These are phyloP conservation scores for Fusarium fracticaudum DNA, from an alignment of 2,329 filamentous ascomycete genomes.

Conservation along the genomic window DNA sequence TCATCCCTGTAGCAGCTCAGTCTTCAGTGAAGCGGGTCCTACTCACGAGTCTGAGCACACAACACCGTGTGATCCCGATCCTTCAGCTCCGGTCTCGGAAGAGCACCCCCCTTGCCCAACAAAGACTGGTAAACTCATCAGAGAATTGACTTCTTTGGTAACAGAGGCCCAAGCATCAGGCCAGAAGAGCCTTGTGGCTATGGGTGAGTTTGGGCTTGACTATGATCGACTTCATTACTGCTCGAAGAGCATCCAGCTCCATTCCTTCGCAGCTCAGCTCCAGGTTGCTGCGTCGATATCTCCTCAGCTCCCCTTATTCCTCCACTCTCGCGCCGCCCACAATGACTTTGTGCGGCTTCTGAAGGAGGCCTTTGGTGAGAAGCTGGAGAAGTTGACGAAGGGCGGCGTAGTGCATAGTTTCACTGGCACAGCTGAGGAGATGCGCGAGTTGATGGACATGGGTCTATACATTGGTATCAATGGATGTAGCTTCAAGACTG, in stretches of 20 bases:
- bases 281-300: slow-evolving; percentile 74
- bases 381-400: slow-evolving; percentile 73
- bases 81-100: slow-evolving; percentile 58
- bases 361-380: slow-evolving; percentile 63
- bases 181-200: slow-evolving; percentile 69
- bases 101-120: slow-evolving; percentile 56
- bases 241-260: slow-evolving; percentile 79
- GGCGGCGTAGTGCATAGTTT: slow-evolving; percentile 94
- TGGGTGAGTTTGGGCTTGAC: slow-evolving; percentile 95
- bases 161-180: slow-evolving; percentile 62
- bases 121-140: slow-evolving; percentile 61
- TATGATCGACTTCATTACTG: slow-evolving; percentile 92
- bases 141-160: slow-evolving; percentile 72
- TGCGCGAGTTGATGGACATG: slow-evolving; percentile 79
- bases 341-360: slow-evolving; percentile 83
- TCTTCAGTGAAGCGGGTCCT: slow-evolving; percentile 70
- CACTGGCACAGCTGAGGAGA: slow-evolving; percentile 87
- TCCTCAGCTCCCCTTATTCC: slow-evolving; percentile 85
- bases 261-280: slow-evolving; percentile 86
- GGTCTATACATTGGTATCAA: slow-evolving; percentile 95
- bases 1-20: slow-evolving; percentile 86
- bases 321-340: slow-evolving; percentile 90
- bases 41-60: slow-evolving; percentile 59
- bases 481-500: slow-evolving; percentile 95
- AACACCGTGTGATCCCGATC: slow-evolving; percentile 63